These are phyloP conservation scores for Stagonosporopsis cucurbitacearum DNA, from an alignment of 2,329 filamentous ascomycete genomes.

Conservation along the genomic window DNA sequence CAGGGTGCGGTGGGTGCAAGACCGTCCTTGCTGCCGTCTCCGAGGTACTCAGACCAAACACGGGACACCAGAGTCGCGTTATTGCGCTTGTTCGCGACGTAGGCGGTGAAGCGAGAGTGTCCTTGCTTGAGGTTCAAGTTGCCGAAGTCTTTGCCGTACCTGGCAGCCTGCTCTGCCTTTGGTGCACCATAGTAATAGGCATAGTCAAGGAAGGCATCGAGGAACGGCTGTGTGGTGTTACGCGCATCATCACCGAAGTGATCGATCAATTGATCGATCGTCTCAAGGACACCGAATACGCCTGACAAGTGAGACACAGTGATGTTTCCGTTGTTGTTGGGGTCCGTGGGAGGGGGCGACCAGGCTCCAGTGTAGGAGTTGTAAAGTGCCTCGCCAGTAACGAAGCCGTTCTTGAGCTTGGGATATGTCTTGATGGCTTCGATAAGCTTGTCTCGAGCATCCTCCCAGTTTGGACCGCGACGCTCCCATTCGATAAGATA, in stretches of 20 bases:
- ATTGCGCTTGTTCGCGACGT: slow-evolving; percentile 53
- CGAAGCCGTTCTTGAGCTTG: slow-evolving; percentile 64
- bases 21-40: slow-evolving; percentile 45
- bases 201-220: slow-evolving; percentile 65
- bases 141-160: slow-evolving; percentile 60
- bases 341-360: slow-evolving; percentile 60
- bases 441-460: slow-evolving; percentile 59
- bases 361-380: slow-evolving; percentile 58
- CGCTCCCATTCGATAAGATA: slow-evolving; percentile 69
- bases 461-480: slow-evolving; percentile 60
- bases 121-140: slow-evolving; percentile 60
- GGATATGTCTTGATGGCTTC: slow-evolving; percentile 60
- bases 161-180: slow-evolving; percentile 57
- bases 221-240: slow-evolving; percentile 58
- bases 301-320: slow-evolving; percentile 63
- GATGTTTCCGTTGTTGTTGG: slow-evolving; percentile 59
- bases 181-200: slow-evolving; percentile 64
- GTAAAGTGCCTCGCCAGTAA: slow-evolving; percentile 63
- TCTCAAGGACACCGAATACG: slow-evolving; percentile 66
- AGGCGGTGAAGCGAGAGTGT: slow-evolving; percentile 65
- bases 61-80: slow-evolving; percentile 58
- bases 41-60: slow-evolving; percentile 63
- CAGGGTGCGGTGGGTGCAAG: slow-evolving; percentile 54
- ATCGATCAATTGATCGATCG: slow-evolving; percentile 62
- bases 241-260: slow-evolving; percentile 50